Conservation (phyloP, 768 basidiomycete genomes). For the Leccinum longicurvipes region DNA sequence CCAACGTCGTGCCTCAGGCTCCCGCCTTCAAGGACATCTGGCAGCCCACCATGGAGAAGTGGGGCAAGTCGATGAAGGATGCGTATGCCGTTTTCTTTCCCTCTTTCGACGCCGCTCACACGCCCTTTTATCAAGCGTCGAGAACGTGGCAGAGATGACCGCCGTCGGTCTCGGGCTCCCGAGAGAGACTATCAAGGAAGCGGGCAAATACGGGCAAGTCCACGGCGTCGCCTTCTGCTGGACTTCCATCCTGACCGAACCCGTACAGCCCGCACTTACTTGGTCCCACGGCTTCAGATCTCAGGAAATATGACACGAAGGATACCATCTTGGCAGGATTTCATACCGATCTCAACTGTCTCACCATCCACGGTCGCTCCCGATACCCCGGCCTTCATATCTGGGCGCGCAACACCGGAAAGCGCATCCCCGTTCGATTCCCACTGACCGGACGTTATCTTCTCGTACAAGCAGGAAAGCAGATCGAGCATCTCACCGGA, state of each 20-base stretch:
- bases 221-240: background rate
- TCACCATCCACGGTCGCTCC: slow-evolving; percentile 88
- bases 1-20: slow-evolving; percentile 78
- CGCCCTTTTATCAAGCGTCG: slow-evolving; percentile 50
- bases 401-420: slow-evolving; percentile 93
- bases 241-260: background rate
- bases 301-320: slow-evolving; percentile 70
- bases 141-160: slow-evolving; percentile 84
- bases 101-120: slow-evolving; percentile 4
- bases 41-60: slow-evolving; percentile 73
- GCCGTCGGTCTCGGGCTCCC: slow-evolving; percentile 80
- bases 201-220: slow-evolving; percentile 79
- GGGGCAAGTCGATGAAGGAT: slow-evolving; percentile 86
- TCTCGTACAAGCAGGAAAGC: slow-evolving; percentile 94
- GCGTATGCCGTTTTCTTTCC: slow-evolving; percentile 51
- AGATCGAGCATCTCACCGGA: slow-evolving; percentile 83
- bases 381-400: slow-evolving; percentile 87
- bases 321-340: slow-evolving; percentile 92
- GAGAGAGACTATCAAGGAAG: slow-evolving; percentile 65
- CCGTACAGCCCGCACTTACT: slow-evolving; percentile 71
- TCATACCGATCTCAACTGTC: slow-evolving; percentile 90
- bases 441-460: slow-evolving; percentile 77
- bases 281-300: slow-evolving; percentile 91
- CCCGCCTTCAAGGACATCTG: slow-evolving; percentile 57
- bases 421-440: slow-evolving; percentile 83